These are phyloP conservation scores for Lipomyces spencermartinsiae DNA, from an alignment of 805 yeast genomes.

Conservation along the genomic window DNA sequence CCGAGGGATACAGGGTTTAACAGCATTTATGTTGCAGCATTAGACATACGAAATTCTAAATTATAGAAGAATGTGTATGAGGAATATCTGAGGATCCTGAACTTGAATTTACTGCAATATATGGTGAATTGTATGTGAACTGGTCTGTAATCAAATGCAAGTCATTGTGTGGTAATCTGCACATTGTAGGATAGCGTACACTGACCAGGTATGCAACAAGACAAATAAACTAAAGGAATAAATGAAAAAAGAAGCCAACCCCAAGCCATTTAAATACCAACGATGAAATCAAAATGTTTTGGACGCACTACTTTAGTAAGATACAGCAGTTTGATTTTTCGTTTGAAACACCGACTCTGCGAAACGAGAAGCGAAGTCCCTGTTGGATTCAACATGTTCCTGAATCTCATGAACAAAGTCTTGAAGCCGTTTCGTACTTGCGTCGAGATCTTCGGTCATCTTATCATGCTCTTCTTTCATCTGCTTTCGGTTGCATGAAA, in stretches of 20 bases:
- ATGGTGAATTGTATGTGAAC: no score
- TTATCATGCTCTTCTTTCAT: slow-evolving; percentile 14
- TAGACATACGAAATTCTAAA: slow-evolving; percentile 1
- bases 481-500: neutral
- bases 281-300: neutral
- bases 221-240: neutral
- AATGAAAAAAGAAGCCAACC: neutral
- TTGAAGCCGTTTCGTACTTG: slow-evolving; percentile 12
- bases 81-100: no score
- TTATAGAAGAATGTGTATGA: no score
- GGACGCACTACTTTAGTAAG: neutral
- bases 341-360: neutral
- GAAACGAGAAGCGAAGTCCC: slow-evolving; percentile 16
- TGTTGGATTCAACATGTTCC: slow-evolving; percentile 20
- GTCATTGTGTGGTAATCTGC: no score
- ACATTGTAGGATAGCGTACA: no score
- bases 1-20: slow-evolving; percentile 5
- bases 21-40: slow-evolving; percentile 1
- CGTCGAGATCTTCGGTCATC: slow-evolving; percentile 20
- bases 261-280: neutral
- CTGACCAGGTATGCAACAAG: neutral
- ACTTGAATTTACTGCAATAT: no score
- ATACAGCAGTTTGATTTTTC: neutral
- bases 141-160: no score
- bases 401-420: slow-evolving; percentile 27